These are phyloP conservation scores for Neopestalotiopsis sp. DNA, from an alignment of 2,329 filamentous ascomycete species.

Conservation along the genomic window DNA sequence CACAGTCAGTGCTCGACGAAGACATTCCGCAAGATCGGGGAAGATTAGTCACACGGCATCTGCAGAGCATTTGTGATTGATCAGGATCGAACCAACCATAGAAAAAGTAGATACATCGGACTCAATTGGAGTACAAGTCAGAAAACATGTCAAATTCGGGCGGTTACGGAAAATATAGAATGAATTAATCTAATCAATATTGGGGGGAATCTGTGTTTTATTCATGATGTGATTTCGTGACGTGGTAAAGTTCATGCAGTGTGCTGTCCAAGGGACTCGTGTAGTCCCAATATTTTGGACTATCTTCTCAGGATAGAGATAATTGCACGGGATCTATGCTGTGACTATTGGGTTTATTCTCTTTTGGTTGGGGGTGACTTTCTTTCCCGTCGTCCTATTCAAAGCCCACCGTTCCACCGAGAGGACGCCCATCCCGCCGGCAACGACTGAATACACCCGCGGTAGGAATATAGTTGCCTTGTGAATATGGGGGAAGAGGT, in stretches of 20 bases:
- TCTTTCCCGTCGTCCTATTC: background rate
- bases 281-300: background rate
- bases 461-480: background rate
- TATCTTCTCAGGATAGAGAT: slow-evolving; percentile 9
- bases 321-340: slow-evolving; percentile 7
- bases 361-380: slow-evolving; percentile 7
- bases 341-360: slow-evolving; percentile 14
- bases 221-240: slow-evolving; percentile 16
- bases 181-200: background rate
- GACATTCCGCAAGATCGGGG: background rate
- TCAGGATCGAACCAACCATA: background rate
- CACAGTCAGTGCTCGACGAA: no score
- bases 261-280: slow-evolving; percentile 6
- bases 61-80: no score
- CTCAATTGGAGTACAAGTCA: background rate
- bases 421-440: background rate
- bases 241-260: slow-evolving; percentile 10
- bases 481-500: background rate
- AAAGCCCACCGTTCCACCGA: background rate
- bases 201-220: slow-evolving; percentile 9
- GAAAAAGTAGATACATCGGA: background rate
- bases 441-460: background rate
- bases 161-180: background rate
- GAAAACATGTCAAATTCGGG: background rate
- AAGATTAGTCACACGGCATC: no score